A percentile compares a stretch with the other conserved stretches of the same genome.
phyloP scores from a whole-genome alignment of 78 protist genomes.

The Mantamonas sphyraenae region DNA sequence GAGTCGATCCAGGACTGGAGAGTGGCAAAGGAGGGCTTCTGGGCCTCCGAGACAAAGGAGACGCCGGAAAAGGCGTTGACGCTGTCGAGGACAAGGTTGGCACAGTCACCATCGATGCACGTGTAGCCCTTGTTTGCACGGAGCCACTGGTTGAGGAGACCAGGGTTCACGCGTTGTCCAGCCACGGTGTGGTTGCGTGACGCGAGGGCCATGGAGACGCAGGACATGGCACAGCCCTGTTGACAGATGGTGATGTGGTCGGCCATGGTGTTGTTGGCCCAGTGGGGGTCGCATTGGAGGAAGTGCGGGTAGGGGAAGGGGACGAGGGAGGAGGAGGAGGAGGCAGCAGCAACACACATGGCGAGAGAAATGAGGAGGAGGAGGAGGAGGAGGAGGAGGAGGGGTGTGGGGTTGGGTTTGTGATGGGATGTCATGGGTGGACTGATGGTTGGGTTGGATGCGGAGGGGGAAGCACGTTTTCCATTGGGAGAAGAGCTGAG shows the following conservation, averaged over 20 bases:
- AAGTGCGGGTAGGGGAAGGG: not conserved
- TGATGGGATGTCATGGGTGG: too few species aligned
- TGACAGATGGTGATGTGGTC: not conserved
- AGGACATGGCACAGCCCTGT: conserved; percentile 18
- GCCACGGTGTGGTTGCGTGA: not conserved
- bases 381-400: too few species aligned
- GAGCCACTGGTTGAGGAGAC: conserved; percentile 5
- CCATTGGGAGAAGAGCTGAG: too few species aligned
- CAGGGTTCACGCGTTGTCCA: not conserved
- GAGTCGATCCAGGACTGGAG: not conserved
- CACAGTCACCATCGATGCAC: conserved; percentile 12
- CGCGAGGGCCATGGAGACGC: conserved; percentile 8
- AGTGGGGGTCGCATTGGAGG: conserved; percentile 3
- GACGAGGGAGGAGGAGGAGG: too few species aligned
- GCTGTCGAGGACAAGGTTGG: conserved; percentile 5
- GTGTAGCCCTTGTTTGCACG: not conserved
- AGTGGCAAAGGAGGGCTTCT: not conserved
- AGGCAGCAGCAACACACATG: too few species aligned
- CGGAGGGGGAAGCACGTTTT: too few species aligned
- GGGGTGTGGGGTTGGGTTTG: too few species aligned
- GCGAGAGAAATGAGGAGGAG: too few species aligned
- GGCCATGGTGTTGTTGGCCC: conserved; percentile 1
- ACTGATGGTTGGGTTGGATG: too few species aligned
- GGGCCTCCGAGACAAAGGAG: not conserved
- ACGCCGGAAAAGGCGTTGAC: not conserved